A percentile compares a stretch with the other conserved stretches of the same genome.
These are phyloP conservation scores for Neofusicoccum laricinum DNA, from an alignment of 2,329 filamentous ascomycete genomes.

Conservation along the genomic window DNA sequence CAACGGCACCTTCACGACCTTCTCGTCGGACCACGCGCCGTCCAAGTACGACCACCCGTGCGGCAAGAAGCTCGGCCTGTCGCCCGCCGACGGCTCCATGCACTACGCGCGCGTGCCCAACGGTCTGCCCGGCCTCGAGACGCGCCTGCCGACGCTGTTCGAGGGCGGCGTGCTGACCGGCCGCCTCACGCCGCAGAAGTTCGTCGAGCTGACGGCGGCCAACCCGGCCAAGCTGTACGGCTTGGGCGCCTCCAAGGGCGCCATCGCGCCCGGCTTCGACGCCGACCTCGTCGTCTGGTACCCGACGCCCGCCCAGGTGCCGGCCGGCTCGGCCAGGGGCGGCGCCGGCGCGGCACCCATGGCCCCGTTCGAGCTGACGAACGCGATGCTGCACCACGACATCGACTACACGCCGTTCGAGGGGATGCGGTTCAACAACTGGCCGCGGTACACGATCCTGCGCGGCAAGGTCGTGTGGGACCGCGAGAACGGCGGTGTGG, in stretches of 20 bases:
- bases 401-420: conserved; percentile 64
- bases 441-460: conserved; percentile 61
- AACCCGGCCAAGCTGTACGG: conserved; percentile 54
- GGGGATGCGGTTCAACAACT: conserved; percentile 55
- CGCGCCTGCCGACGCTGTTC: conserved; percentile 41
- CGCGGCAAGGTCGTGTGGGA: conserved; percentile 60
- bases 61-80: conserved; percentile 38
- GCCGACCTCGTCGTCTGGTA: conserved; percentile 61
- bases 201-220: conserved; percentile 44
- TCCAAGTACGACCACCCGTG: conserved; percentile 36
- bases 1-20: conserved; percentile 35
- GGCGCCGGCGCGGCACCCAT: conserved; percentile 35
- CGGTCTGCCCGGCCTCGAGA: conserved; percentile 44
- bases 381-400: conserved; percentile 58
- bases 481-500: conserved; percentile 49
- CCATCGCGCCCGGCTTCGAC: conserved; percentile 50
- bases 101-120: conserved; percentile 44
- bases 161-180: conserved; percentile 24
- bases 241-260: conserved; percentile 51
- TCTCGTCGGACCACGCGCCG: conserved; percentile 37
- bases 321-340: conserved; percentile 42
- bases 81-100: conserved; percentile 27
- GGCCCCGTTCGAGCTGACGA: conserved; percentile 46
- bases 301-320: conserved; percentile 36
- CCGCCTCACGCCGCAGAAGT: conserved; percentile 30